A percentile compares a stretch with the other conserved stretches of the same genome.
Evolutionary conservation across 192 early-diverging fungal species (phyloP).

Genomic region (Phlyctochytrium bullatum): DNA sequence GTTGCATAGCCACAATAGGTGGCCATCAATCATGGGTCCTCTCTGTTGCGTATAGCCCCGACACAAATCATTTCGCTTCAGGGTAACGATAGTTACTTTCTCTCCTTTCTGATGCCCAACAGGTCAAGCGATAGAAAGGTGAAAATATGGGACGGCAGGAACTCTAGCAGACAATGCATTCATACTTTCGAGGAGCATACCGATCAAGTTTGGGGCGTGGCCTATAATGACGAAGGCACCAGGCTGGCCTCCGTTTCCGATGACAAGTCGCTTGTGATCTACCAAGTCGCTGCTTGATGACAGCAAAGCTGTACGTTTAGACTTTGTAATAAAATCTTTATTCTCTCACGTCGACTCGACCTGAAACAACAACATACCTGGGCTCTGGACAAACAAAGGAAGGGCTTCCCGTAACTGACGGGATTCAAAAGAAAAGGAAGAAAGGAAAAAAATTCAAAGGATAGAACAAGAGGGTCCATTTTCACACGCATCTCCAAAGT

Average conservation of each 20-base stretch:
- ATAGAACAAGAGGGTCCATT: no score
- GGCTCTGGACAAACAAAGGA: no score
- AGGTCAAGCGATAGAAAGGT: slow-evolving; percentile 74
- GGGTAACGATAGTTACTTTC: slow-evolving; percentile 36
- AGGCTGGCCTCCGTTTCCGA: slow-evolving; percentile 72
- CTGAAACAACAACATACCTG: no score
- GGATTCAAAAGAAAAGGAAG: no score
- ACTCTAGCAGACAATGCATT: slow-evolving; percentile 64
- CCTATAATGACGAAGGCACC: slow-evolving; percentile 74
- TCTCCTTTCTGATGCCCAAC: not conserved
- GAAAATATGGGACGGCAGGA: slow-evolving; percentile 84
- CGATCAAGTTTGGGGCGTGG: slow-evolving; percentile 84
- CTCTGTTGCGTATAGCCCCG: slow-evolving; percentile 63
- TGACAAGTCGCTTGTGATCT: slow-evolving; percentile 56
- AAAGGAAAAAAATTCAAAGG: no score
- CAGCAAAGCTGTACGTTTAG: no score
- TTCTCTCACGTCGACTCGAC: no score
- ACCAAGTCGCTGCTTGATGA: slow-evolving; percentile 13
- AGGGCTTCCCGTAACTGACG: no score
- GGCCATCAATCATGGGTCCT: slow-evolving; percentile 81
- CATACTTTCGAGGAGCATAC: slow-evolving; percentile 76
- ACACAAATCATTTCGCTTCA: slow-evolving; percentile 67
- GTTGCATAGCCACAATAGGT: slow-evolving; percentile 67
- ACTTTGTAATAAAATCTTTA: no score
- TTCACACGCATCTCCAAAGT: no score